Evolutionary conservation across 352 stramenopile species (phyloP).

Genomic region (Pelagophyceae sp.): DNA sequence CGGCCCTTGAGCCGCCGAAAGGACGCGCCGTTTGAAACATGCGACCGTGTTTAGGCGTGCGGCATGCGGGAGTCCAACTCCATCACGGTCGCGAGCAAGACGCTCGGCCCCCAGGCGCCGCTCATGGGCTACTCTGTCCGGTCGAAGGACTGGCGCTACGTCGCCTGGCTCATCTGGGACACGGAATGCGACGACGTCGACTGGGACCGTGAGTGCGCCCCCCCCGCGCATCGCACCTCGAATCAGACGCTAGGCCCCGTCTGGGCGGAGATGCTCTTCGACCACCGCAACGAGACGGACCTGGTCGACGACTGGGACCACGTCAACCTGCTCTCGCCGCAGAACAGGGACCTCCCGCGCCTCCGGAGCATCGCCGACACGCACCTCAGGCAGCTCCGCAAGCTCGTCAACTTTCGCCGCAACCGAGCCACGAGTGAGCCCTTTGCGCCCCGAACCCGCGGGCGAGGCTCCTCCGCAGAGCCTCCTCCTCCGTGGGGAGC

Average conservation of each 20-base stretch:
- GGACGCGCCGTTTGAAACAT: too few species aligned
- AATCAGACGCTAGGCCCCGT: too few species aligned
- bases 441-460: too few species aligned
- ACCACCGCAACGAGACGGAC: background rate
- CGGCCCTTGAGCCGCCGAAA: too few species aligned
- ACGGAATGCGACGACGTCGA: background rate
- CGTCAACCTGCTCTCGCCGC: background rate
- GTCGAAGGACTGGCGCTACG: constrained; percentile 19
- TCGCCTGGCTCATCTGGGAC: constrained; percentile 16
- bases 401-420: too few species aligned
- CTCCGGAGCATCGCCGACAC: background rate
- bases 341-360: background rate
- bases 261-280: background rate
- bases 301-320: background rate
- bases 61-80: constrained; percentile 7
- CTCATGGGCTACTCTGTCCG: constrained; percentile 14
- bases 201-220: too few species aligned
- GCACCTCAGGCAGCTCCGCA: background rate
- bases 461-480: too few species aligned
- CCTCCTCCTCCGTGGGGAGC: too few species aligned
- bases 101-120: background rate
- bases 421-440: too few species aligned
- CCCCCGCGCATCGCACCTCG: too few species aligned
- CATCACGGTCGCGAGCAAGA: background rate
- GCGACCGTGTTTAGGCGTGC: too few species aligned